phyloP scores from a whole-genome alignment of 768 basidiomycete genomes.

The Fomitopsis pulvina region DNA sequence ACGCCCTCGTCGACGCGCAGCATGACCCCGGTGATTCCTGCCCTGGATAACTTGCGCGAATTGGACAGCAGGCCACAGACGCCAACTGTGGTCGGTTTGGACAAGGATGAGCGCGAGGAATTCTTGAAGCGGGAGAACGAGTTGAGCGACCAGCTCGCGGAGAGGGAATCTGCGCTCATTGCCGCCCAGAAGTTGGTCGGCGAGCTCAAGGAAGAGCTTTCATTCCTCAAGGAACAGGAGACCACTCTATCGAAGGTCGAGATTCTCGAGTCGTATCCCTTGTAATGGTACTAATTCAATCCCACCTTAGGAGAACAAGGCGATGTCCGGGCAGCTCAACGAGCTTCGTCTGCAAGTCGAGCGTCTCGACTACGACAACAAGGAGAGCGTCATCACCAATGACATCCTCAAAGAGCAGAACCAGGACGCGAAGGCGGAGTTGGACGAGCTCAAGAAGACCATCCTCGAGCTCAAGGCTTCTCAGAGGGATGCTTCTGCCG shows the following conservation, averaged over 20 bases:
- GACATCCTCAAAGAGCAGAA: conserved; percentile 97
- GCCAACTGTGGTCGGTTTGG: conserved; percentile 80
- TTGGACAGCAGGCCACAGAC: conserved; percentile 86
- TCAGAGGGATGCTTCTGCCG: conserved; percentile 80
- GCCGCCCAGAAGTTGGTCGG: conserved; percentile 82
- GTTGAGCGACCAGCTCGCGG: conserved; percentile 85
- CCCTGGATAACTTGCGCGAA: conserved; percentile 67
- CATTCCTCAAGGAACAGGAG: conserved; percentile 90
- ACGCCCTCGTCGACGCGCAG: conserved; percentile 60
- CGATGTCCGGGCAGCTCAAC: conserved; percentile 88
- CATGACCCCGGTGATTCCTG: conserved; percentile 70
- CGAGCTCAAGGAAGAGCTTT: conserved; percentile 84
- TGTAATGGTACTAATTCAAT: background rate
- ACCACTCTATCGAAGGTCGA: conserved; percentile 65
- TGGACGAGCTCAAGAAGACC: conserved; percentile 83
- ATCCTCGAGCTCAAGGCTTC: conserved; percentile 71
- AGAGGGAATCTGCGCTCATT: conserved; percentile 78
- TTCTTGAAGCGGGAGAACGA: conserved; percentile 97
- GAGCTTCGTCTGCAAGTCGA: conserved; percentile 90
- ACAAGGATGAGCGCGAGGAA: conserved; percentile 96
- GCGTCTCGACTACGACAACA: conserved; percentile 91
- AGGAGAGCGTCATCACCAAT: conserved; percentile 86
- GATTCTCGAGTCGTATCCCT: conserved; percentile 1
- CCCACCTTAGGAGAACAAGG: conserved; percentile 74
- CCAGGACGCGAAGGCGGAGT: conserved; percentile 73